These are phyloP conservation scores for Rehmannia glutinosa DNA, from an alignment of 257 asterid species.

Conservation along the genomic window DNA sequence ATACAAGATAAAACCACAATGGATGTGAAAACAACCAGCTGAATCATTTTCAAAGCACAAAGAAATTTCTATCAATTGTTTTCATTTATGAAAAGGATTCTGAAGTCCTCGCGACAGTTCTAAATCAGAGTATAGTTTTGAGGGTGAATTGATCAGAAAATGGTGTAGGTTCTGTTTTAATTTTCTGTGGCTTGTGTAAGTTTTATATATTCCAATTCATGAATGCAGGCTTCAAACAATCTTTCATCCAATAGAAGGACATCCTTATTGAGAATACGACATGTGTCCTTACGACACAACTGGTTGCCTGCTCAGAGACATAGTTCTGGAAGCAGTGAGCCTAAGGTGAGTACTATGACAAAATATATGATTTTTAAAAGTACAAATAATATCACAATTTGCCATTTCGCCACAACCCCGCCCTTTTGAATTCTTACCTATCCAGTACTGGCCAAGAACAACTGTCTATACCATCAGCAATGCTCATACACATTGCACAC, in stretches of 20 bases:
- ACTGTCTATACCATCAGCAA: no score
- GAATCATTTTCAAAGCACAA: no score
- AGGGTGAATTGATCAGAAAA: no score
- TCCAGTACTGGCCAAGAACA: no score
- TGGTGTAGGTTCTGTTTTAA: background rate
- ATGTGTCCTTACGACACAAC: conserved; percentile 19
- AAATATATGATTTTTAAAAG: no score
- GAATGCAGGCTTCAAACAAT: conserved; percentile 12
- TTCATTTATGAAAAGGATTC: no score
- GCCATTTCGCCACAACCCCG: no score
- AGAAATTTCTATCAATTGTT: no score
- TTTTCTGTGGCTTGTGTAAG: background rate
- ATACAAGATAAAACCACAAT: background rate
- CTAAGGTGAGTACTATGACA: conserved; percentile 18
- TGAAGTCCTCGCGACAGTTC: no score
- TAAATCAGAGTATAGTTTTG: no score
- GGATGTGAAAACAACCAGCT: no score
- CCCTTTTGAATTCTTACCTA: background rate
- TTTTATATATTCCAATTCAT: background rate
- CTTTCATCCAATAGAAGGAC: background rate
- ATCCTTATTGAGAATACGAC: conserved; percentile 17
- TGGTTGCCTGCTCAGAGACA: conserved; percentile 14
- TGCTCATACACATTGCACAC: background rate
- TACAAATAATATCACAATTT: background rate
- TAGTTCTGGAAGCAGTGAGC: conserved; percentile 6